Conservation (phyloP, 345 rosid genomes). For the Rhizophora apiculata region DNA sequence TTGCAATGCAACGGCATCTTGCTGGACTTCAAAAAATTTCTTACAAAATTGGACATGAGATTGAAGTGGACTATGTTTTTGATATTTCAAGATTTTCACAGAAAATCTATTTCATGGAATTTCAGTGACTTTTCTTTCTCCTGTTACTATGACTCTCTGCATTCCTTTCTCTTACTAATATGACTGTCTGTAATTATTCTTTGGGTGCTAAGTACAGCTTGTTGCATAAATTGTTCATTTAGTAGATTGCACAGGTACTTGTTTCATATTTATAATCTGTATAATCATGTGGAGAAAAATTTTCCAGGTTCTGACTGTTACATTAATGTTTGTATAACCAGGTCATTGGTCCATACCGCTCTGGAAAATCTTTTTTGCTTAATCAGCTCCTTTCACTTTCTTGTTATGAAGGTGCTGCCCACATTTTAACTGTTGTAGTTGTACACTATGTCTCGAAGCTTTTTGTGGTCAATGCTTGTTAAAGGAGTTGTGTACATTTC, state of each 20-base stretch:
- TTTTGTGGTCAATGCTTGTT: constrained; percentile 5
- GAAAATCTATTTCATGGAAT: too few species aligned
- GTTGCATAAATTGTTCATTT: constrained; percentile 4
- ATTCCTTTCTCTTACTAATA: too few species aligned
- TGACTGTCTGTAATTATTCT: too few species aligned
- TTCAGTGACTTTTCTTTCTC: too few species aligned
- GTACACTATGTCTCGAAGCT: background rate
- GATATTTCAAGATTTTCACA: background rate
- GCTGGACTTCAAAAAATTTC: background rate
- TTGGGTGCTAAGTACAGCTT: background rate
- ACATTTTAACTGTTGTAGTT: constrained; percentile 13
- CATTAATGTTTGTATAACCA: constrained; percentile 37
- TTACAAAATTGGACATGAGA: background rate
- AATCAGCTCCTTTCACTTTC: constrained; percentile 99
- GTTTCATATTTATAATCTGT: constrained; percentile 5
- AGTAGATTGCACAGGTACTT: background rate
- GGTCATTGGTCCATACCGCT: constrained; percentile 99
- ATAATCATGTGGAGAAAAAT: constrained; percentile 3
- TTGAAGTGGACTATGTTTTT: background rate
- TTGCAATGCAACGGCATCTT: background rate
- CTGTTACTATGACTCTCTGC: too few species aligned
- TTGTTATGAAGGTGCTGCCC: constrained; percentile 78
- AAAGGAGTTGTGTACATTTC: constrained; percentile 17
- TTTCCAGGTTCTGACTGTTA: constrained; percentile 19
- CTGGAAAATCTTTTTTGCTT: constrained; percentile 96